Evolutionary conservation across 192 early-diverging fungal species (phyloP).

Genomic region (Gorgonomyces haynaldii): DNA sequence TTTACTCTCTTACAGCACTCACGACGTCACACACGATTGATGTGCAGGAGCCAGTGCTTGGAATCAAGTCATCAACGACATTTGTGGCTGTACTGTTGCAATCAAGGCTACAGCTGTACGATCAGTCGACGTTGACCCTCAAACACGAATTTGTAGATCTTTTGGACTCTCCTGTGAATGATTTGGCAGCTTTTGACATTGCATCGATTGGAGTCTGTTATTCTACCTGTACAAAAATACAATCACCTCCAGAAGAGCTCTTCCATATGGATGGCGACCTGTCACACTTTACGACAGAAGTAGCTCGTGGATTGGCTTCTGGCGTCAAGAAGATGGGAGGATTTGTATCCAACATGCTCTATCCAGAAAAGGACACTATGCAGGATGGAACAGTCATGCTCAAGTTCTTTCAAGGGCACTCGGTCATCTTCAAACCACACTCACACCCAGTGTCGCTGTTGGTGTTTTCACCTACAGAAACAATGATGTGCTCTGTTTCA

Average conservation of each 20-base stretch:
- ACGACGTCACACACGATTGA: too few relatives aligned
- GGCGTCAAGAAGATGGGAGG: background rate
- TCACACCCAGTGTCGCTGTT: background rate
- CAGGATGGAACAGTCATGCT: background rate
- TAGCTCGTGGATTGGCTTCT: background rate
- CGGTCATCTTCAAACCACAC: background rate
- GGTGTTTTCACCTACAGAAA: background rate
- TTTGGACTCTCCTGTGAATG: background rate
- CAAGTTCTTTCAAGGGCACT: background rate
- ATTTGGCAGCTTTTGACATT: conserved; percentile 1
- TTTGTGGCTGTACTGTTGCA: too few relatives aligned
- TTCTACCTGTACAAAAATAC: background rate
- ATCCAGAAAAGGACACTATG: background rate
- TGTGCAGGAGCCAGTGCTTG: too few relatives aligned
- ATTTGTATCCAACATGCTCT: background rate
- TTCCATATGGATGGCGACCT: conserved; percentile 2
- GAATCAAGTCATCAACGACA: too few relatives aligned
- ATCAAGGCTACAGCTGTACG: too few relatives aligned
- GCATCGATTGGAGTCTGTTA: background rate
- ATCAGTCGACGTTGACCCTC: too few relatives aligned
- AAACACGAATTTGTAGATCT: conserved; percentile 1
- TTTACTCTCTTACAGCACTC: too few relatives aligned
- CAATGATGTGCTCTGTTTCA: conserved; percentile 1
- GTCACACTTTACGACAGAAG: background rate
- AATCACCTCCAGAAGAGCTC: background rate